These are phyloP conservation scores for Apium graveolens DNA, from an alignment of 129 eudicot species.

Conservation along the genomic window DNA sequence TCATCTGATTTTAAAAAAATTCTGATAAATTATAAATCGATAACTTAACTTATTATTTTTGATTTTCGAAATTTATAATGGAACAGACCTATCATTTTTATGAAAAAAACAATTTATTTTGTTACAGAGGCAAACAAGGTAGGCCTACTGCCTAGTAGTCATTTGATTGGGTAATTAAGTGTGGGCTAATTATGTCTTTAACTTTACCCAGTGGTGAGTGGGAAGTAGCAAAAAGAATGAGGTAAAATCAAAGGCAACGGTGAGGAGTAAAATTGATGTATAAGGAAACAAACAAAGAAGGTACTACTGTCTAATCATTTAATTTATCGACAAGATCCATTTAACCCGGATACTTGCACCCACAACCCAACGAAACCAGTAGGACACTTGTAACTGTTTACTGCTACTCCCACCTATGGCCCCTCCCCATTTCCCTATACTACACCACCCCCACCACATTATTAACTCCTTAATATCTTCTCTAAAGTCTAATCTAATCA, in stretches of 20 bases:
- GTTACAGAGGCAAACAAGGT: background rate
- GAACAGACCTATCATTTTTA: too few species aligned
- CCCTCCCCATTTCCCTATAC: background rate
- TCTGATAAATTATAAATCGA: too few species aligned
- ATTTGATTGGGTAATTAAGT: background rate
- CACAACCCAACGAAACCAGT: constrained; percentile 23
- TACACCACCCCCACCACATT: background rate
- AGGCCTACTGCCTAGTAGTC: background rate
- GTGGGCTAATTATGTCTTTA: background rate
- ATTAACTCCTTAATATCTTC: background rate
- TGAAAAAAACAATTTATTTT: too few species aligned
- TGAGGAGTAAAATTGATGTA: background rate
- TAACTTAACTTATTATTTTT: too few species aligned
- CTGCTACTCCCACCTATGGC: background rate
- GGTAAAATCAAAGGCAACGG: background rate
- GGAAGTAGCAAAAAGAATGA: background rate
- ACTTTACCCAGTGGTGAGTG: background rate
- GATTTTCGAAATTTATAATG: too few species aligned
- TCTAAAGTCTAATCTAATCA: too few species aligned
- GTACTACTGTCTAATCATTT: background rate
- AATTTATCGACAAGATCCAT: constrained; percentile 39
- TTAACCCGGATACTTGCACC: constrained; percentile 23
- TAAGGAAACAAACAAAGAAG: background rate
- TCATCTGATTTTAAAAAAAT: too few species aligned
- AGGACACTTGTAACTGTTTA: constrained; percentile 22